Evolutionary conservation across 2,329 filamentous ascomycete genomes (phyloP).

Genomic region (Colletotrichum spaethianum): DNA sequence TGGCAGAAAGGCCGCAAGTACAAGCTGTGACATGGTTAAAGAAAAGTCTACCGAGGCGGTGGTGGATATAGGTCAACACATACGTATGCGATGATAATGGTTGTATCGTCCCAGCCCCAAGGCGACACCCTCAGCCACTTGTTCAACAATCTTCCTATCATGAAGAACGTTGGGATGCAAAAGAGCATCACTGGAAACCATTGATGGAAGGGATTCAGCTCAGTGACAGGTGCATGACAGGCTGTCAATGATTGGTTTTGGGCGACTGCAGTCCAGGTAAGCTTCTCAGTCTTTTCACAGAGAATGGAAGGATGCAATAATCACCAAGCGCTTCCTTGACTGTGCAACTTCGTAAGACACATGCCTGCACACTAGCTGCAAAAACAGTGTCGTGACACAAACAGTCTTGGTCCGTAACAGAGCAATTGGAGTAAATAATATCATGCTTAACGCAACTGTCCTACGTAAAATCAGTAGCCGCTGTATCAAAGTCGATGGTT

Average conservation of each 20-base stretch:
- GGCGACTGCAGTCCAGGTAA: neutral
- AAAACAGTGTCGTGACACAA: neutral
- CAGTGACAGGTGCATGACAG: neutral
- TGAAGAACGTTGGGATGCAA: neutral
- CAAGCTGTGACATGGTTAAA: neutral
- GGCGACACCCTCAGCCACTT: neutral
- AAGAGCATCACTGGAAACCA: neutral
- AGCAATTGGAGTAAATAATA: neutral
- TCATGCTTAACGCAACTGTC: neutral
- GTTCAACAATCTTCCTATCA: neutral
- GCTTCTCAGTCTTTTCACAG: neutral
- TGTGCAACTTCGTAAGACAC: slow-evolving; percentile 43
- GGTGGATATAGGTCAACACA: neutral
- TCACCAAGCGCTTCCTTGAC: slow-evolving; percentile 50
- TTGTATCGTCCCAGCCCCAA: slow-evolving; percentile 20
- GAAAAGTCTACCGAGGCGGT: too few species aligned
- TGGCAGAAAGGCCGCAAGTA: neutral
- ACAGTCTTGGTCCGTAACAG: neutral
- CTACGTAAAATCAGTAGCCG: neutral
- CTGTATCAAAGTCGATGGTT: neutral
- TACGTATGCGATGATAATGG: slow-evolving; percentile 7
- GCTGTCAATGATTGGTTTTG: neutral
- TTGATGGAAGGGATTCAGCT: neutral
- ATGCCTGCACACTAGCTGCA: neutral
- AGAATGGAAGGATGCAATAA: slow-evolving; percentile 5